These are phyloP conservation scores for Bretziella fagacearum DNA, from an alignment of 2,329 filamentous ascomycete genomes.

Conservation along the genomic window DNA sequence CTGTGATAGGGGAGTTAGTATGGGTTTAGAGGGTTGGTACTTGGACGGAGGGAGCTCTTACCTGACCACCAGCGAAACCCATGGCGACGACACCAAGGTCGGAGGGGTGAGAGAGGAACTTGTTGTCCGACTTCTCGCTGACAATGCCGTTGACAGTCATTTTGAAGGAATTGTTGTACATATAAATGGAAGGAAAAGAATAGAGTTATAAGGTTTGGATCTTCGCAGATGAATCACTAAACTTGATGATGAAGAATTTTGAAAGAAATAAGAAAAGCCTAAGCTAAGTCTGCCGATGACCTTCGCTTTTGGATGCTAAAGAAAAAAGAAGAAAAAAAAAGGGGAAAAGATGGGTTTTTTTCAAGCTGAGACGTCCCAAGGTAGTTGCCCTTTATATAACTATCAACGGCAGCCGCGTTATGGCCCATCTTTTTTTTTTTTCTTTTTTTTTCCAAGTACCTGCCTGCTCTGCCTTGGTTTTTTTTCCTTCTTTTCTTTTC, in stretches of 20 bases:
- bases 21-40: constrained; percentile 8
- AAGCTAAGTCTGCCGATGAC: constrained; percentile 15
- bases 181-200: not conserved
- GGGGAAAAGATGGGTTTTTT: no score
- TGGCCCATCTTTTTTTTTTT: not conserved
- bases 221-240: constrained; percentile 5
- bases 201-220: not conserved
- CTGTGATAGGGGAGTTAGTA: constrained; percentile 27
- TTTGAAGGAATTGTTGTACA: constrained; percentile 1
- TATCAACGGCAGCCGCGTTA: not conserved
- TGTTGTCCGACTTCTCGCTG: constrained; percentile 39
- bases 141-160: constrained; percentile 25
- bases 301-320: constrained; percentile 10
- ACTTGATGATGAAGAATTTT: not conserved
- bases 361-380: no score
- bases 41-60: constrained; percentile 27
- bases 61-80: constrained; percentile 91
- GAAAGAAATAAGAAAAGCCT: constrained; percentile 7
- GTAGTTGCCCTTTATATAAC: constrained; percentile 6
- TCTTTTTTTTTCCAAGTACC: not conserved
- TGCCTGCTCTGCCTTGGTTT: no score
- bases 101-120: constrained; percentile 63
- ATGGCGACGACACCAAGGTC: constrained; percentile 87
- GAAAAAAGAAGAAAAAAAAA: constrained; percentile 11
- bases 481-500: no score